Evolutionary conservation across 805 yeast genomes (phyloP).

Genomic region (Scheffersomyces amazonensis): DNA sequence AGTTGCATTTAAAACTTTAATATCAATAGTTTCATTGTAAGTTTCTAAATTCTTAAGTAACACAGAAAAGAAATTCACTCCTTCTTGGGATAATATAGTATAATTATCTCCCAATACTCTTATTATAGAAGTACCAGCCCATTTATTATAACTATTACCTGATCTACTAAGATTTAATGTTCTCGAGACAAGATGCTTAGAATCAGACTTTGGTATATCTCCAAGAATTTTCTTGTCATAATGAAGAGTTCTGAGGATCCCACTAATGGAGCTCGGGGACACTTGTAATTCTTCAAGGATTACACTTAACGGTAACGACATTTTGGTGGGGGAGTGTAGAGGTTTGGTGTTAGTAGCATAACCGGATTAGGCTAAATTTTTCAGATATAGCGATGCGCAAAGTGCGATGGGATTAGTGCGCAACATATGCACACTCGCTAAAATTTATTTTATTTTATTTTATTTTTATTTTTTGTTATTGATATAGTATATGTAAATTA

Average conservation of each 20-base stretch:
- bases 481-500: too few relatives aligned
- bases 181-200: slow-evolving; percentile 48
- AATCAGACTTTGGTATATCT: slow-evolving; percentile 47
- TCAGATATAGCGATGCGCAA: too few relatives aligned
- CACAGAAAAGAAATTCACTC: slow-evolving; percentile 35
- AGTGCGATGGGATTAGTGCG: too few relatives aligned
- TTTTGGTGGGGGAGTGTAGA: neutral
- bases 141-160: slow-evolving; percentile 38
- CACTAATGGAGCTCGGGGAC: slow-evolving; percentile 24
- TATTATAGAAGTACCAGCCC: slow-evolving; percentile 59
- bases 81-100: slow-evolving; percentile 38
- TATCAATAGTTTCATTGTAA: slow-evolving; percentile 30
- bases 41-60: slow-evolving; percentile 41
- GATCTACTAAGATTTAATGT: slow-evolving; percentile 27
- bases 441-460: too few relatives aligned
- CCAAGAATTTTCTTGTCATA: slow-evolving; percentile 27
- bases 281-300: slow-evolving; percentile 25
- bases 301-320: slow-evolving; percentile 11
- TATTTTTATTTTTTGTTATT: too few relatives aligned
- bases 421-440: too few relatives aligned
- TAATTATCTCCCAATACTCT: slow-evolving; percentile 41
- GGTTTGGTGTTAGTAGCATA: too few relatives aligned
- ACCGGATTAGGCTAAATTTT: too few relatives aligned
- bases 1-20: slow-evolving; percentile 30
- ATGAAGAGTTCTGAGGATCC: slow-evolving; percentile 29